Evolutionary conservation across 73 alveolate species (phyloP).

Genomic region (Loxodes magnus): DNA sequence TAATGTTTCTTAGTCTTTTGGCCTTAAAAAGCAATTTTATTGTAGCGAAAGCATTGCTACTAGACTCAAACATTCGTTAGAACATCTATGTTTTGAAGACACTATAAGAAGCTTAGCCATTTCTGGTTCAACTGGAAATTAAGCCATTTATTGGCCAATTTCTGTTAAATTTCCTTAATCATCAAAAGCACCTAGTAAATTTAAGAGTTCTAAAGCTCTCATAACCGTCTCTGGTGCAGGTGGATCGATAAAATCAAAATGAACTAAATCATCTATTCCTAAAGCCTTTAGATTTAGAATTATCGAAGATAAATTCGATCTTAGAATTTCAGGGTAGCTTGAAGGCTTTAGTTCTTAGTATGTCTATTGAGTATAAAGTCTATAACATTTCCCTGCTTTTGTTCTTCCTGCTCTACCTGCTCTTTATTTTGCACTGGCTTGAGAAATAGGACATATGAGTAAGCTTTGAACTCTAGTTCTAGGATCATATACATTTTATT

Average conservation of each 20-base stretch:
- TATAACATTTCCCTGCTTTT: conserved; percentile 97
- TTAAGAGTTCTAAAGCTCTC: conserved; percentile 96
- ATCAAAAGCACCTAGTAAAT: conserved; percentile 94
- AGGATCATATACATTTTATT: conserved; percentile 98
- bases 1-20: conserved; percentile 56
- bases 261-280: conserved; percentile 93
- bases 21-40: conserved; percentile 84
- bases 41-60: conserved; percentile 93
- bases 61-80: conserved; percentile 87
- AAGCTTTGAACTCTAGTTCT: conserved; percentile 96
- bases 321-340: conserved; percentile 95
- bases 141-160: conserved; percentile 92
- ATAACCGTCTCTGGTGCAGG: conserved; percentile 99
- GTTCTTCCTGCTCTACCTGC: conserved; percentile 99
- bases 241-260: conserved; percentile 98
- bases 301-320: conserved; percentile 87
- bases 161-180: conserved; percentile 97
- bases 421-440: conserved; percentile 97
- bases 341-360: conserved; percentile 84
- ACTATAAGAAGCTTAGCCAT: conserved; percentile 83
- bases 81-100: conserved; percentile 78
- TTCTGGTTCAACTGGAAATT: conserved; percentile 97
- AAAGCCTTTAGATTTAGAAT: conserved; percentile 59
- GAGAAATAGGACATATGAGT: conserved; percentile 90
- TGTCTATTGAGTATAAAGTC: conserved; percentile 94